Conservation (phyloP, 2,329 filamentous ascomycete species). For the Alternaria brassicae region DNA sequence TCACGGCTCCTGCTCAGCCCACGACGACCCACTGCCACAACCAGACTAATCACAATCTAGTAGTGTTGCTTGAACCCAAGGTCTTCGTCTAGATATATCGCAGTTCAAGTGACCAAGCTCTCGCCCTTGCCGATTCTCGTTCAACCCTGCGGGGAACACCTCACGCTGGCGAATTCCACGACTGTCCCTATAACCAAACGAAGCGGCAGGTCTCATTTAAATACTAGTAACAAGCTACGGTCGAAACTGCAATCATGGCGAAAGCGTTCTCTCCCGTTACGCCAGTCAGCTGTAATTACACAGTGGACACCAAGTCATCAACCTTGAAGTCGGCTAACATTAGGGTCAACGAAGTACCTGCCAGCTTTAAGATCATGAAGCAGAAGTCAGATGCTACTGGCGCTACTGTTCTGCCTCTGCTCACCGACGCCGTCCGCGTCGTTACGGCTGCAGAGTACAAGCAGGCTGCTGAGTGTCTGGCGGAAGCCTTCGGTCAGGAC, state of each 20-base stretch:
- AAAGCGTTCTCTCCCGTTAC: conserved; percentile 44
- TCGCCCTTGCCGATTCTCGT: conserved; percentile 26
- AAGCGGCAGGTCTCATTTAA: conserved; percentile 58
- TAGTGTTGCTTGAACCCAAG: conserved; percentile 46
- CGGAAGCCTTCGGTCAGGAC: conserved; percentile 79
- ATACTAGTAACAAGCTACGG: conserved; percentile 51
- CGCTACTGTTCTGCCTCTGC: conserved; percentile 29
- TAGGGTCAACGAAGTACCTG: conserved; percentile 40
- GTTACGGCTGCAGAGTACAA: conserved; percentile 72
- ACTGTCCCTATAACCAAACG: conserved; percentile 52
- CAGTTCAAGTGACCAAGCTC: conserved; percentile 45
- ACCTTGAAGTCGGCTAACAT: conserved; percentile 47
- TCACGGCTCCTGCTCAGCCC: conserved; percentile 41
- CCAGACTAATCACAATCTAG: conserved; percentile 45
- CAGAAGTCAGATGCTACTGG: conserved; percentile 26
- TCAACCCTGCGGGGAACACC: conserved; percentile 31
- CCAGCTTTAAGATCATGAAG: conserved; percentile 40
- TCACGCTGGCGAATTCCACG: conserved; percentile 53
- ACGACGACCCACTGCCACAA: conserved; percentile 31
- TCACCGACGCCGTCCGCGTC: conserved; percentile 64
- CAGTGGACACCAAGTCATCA: conserved; percentile 45
- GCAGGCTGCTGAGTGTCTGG: conserved; percentile 73
- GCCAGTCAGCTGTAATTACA: conserved; percentile 39
- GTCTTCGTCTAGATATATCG: conserved; percentile 30
- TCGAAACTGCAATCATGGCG: conserved; percentile 57